A percentile compares a stretch with the other conserved stretches of the same genome.
Conservation (phyloP, 441 rosid species). For the Mallotus repandus region DNA sequence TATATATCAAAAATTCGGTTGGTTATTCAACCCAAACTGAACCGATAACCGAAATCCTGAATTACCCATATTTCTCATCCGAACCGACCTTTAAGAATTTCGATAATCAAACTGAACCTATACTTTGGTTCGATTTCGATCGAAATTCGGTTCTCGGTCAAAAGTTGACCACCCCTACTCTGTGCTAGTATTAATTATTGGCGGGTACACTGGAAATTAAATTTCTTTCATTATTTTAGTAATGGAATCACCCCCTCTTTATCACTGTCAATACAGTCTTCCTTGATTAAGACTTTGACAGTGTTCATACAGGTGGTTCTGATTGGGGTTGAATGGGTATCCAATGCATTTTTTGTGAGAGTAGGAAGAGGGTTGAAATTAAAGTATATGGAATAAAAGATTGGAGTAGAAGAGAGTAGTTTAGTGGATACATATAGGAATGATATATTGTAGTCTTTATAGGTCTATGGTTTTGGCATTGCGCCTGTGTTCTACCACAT, state of each 20-base stretch:
- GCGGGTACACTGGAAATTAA: constrained; percentile 57
- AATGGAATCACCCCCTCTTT: constrained; percentile 60
- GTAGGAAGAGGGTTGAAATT: constrained; percentile 46
- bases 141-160: too few species aligned
- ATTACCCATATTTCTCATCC: too few species aligned
- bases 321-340: constrained; percentile 45
- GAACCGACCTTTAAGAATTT: too few species aligned
- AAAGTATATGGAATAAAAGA: constrained; percentile 43
- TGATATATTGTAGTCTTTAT: too few species aligned
- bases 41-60: too few species aligned
- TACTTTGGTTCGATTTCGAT: too few species aligned
- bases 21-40: too few species aligned
- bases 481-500: too few species aligned
- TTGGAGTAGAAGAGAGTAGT: constrained; percentile 47
- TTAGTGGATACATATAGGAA: constrained; percentile 38
- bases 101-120: too few species aligned
- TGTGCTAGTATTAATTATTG: constrained; percentile 54
- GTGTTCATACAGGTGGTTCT: constrained; percentile 57
- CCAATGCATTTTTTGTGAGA: constrained; percentile 39
- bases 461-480: too few species aligned
- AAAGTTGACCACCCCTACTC: constrained; percentile 20
- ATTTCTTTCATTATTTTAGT: constrained; percentile 57
- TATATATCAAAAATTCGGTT: too few species aligned
- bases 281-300: constrained; percentile 35
- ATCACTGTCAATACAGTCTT: constrained; percentile 44